Percentiles rank a stretch among this genome's conserved stretches.
phyloP scores from a whole-genome alignment of 495 filamentous ascomycete genomes.

The Xylaria palmicola region DNA sequence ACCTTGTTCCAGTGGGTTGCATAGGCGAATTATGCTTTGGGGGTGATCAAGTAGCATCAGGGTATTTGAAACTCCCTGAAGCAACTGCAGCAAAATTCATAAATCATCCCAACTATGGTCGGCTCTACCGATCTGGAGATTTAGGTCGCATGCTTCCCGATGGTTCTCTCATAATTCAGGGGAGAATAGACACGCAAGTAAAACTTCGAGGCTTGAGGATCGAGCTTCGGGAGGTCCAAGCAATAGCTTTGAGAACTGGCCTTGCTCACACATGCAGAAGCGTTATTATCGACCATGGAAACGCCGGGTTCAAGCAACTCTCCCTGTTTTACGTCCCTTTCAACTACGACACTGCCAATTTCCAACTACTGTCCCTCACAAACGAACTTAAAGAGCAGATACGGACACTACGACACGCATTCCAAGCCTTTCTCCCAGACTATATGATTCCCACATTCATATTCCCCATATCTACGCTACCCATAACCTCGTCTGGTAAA shows the following conservation, averaged over 20 bases:
- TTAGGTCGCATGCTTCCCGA: slow-evolving; percentile 69
- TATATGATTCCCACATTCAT: slow-evolving; percentile 72
- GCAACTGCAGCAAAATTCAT: slow-evolving; percentile 61
- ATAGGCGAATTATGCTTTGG: slow-evolving; percentile 81
- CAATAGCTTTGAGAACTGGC: slow-evolving; percentile 43
- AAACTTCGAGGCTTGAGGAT: slow-evolving; percentile 80
- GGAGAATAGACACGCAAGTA: slow-evolving; percentile 75
- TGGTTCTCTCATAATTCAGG: slow-evolving; percentile 68
- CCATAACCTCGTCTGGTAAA: slow-evolving; percentile 64
- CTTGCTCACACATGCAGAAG: slow-evolving; percentile 54
- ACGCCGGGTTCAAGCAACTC: slow-evolving; percentile 41
- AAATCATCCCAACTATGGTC: slow-evolving; percentile 61
- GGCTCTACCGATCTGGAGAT: slow-evolving; percentile 71
- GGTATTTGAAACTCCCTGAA: slow-evolving; percentile 61
- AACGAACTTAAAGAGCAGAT: slow-evolving; percentile 14
- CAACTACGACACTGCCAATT: slow-evolving; percentile 10
- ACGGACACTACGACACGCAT: slow-evolving; percentile 8
- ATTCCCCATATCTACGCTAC: slow-evolving; percentile 63
- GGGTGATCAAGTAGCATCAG: slow-evolving; percentile 74
- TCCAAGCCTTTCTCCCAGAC: slow-evolving; percentile 42
- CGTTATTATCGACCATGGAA: slow-evolving; percentile 40
- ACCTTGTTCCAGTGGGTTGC: slow-evolving; percentile 60
- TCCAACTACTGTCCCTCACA: slow-evolving; percentile 28
- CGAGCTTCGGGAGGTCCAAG: slow-evolving; percentile 75
- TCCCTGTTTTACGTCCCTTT: slow-evolving; percentile 59